Evolutionary conservation across 139 green algal species (phyloP).

Genomic region (Micractinium sp.): DNA sequence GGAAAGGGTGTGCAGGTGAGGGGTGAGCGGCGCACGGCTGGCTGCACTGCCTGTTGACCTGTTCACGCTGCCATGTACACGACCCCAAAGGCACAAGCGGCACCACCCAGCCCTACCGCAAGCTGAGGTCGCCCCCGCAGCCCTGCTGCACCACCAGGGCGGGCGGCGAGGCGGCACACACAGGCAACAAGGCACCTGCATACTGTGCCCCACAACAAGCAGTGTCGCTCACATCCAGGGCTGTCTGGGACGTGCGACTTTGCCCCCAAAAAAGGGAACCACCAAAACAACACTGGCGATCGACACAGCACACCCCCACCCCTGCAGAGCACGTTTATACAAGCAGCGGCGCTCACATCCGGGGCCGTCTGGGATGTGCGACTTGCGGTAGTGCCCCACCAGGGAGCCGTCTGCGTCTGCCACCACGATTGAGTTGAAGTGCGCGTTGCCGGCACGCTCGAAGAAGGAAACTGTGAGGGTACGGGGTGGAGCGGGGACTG

Average conservation of each 20-base stretch:
- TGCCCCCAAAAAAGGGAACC: too few relatives aligned
- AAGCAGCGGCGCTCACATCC: slow-evolving; percentile 42
- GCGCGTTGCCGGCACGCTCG: slow-evolving; percentile 61
- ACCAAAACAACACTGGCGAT: too few relatives aligned
- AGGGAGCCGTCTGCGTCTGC: slow-evolving; percentile 68
- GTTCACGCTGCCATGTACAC: too few relatives aligned
- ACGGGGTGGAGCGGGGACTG: too few relatives aligned
- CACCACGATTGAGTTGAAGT: slow-evolving; percentile 77
- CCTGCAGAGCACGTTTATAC: neutral
- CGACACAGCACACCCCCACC: too few relatives aligned
- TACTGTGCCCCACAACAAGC: neutral
- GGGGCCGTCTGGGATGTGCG: slow-evolving; percentile 77
- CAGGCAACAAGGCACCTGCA: too few relatives aligned
- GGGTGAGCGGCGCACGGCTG: neutral
- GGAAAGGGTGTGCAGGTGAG: neutral
- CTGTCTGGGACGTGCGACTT: slow-evolving; percentile 75
- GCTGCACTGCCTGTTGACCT: neutral
- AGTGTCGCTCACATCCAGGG: slow-evolving; percentile 47
- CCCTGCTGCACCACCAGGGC: too few relatives aligned
- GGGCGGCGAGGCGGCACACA: too few relatives aligned
- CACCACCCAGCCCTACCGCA: too few relatives aligned
- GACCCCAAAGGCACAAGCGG: neutral
- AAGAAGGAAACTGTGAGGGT: slow-evolving; percentile 66
- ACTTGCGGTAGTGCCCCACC: slow-evolving; percentile 75
- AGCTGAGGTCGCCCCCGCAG: too few relatives aligned